These are phyloP conservation scores for Trypanosoma lewisi DNA, from an alignment of 208 protist species.

Conservation along the genomic window DNA sequence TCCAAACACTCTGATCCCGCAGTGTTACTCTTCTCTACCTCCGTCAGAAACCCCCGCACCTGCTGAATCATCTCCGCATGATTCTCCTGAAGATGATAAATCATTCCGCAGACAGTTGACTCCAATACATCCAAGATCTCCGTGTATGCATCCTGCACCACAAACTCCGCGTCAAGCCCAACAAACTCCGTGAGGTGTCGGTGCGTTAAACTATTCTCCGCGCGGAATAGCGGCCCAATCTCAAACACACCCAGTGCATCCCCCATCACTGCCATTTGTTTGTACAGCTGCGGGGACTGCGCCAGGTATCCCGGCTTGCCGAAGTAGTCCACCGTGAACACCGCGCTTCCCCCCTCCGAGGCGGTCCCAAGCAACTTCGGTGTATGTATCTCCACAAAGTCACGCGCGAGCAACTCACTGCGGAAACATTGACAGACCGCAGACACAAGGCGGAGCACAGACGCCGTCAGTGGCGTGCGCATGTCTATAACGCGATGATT, in stretches of 20 bases:
- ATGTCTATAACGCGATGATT: conserved; percentile 97
- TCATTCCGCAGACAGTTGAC: conserved; percentile 91
- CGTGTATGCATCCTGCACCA: conserved; percentile 95
- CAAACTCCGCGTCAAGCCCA: conserved; percentile 99
- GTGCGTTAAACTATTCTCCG: conserved; percentile 98
- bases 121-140: conserved; percentile 96
- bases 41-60: conserved; percentile 15
- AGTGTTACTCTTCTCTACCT: no score
- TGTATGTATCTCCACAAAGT: conserved; percentile 98
- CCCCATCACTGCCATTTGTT: conserved; percentile 97
- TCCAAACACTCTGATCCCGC: no score
- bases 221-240: conserved; percentile 97
- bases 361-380: conserved; percentile 97
- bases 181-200: conserved; percentile 99
- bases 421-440: conserved; percentile 87
- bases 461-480: conserved; percentile 91
- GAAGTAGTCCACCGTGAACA: conserved; percentile 86
- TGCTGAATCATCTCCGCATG: conserved; percentile 12
- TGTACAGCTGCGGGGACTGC: conserved; percentile 99
- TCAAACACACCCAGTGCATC: conserved; percentile 95
- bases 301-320: conserved; percentile 91
- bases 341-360: conserved; percentile 91
- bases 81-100: conserved; percentile 74
- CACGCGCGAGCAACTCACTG: conserved; percentile 63
- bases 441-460: conserved; percentile 92